Conservation (phyloP, 1,284 basidiomycete genomes). For the Schizophyllum amplum region DNA sequence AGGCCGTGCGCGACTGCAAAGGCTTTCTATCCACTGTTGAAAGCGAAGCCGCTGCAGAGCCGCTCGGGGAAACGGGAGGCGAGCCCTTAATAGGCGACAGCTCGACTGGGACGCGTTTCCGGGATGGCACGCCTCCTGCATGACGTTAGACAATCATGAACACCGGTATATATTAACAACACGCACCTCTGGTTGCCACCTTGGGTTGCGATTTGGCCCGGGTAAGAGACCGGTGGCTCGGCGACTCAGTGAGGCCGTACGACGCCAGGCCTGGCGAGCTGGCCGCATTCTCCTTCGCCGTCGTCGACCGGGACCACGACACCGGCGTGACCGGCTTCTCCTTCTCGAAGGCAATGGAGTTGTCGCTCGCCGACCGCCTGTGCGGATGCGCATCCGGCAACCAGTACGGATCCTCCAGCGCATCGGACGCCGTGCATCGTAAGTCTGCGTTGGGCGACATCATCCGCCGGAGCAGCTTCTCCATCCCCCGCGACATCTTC, state of each 20-base stretch:
- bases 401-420: constrained; percentile 67
- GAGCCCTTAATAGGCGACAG: constrained; percentile 43
- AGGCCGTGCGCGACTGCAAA: constrained; percentile 4
- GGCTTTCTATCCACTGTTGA: constrained; percentile 21
- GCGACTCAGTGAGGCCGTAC: constrained; percentile 15
- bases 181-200: constrained; percentile 15
- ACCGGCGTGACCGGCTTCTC: constrained; percentile 21
- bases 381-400: constrained; percentile 20
- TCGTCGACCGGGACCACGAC: constrained; percentile 13
- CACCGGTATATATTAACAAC: not conserved
- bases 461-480: constrained; percentile 68
- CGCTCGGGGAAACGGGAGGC: constrained; percentile 23
- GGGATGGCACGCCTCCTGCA: not conserved
- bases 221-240: constrained; percentile 20
- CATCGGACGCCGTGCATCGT: constrained; percentile 58
- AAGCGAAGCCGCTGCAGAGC: constrained; percentile 16
- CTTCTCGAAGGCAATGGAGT: not conserved
- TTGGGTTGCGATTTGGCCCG: constrained; percentile 37
- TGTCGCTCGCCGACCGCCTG: constrained; percentile 26
- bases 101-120: constrained; percentile 28
- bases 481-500: constrained; percentile 58
- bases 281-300: constrained; percentile 24
- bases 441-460: constrained; percentile 67
- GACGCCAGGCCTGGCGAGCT: constrained; percentile 11
- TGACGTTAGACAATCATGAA: not conserved